Evolutionary conservation across 2,329 filamentous ascomycete genomes (phyloP).

Genomic region (Cytospora paraplurivora): DNA sequence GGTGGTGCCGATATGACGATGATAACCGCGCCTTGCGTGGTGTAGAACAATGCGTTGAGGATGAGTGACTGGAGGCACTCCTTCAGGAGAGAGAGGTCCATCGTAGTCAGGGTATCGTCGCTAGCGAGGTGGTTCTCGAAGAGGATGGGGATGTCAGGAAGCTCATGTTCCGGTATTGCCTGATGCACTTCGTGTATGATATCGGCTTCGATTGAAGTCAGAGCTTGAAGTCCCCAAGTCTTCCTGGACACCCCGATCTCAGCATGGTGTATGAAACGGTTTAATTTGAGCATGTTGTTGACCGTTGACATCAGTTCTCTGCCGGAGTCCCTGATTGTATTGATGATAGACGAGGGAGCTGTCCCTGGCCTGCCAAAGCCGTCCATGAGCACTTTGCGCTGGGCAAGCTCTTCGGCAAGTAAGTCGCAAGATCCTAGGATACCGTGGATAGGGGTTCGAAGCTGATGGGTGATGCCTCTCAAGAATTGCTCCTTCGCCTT

Average conservation of each 20-base stretch:
- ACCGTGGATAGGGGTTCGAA: conserved; percentile 51
- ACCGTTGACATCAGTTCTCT: conserved; percentile 47
- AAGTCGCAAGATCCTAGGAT: conserved; percentile 45
- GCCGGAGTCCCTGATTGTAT: conserved; percentile 44
- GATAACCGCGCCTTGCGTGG: conserved; percentile 40
- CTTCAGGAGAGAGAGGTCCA: conserved; percentile 44
- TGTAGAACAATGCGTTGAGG: conserved; percentile 46
- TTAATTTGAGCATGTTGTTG: conserved; percentile 47
- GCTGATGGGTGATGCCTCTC: conserved; percentile 48
- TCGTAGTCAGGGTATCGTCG: conserved; percentile 37
- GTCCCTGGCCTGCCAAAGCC: conserved; percentile 3
- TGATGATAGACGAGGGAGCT: conserved; percentile 31
- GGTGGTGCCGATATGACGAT: conserved; percentile 38
- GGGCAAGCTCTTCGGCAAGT: conserved; percentile 44
- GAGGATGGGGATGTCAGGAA: conserved; percentile 36
- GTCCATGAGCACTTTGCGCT: conserved; percentile 28
- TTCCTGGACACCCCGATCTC: conserved; percentile 36
- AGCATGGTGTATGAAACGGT: conserved; percentile 39
- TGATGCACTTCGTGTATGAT: conserved; percentile 37
- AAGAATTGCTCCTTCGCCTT: conserved; percentile 48
- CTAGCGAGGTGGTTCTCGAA: conserved; percentile 37
- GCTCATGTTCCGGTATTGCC: conserved; percentile 36
- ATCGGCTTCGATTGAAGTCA: conserved; percentile 35
- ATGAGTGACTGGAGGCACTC: conserved; percentile 46
- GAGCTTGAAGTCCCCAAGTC: conserved; percentile 4